Evolutionary conservation across 768 basidiomycete species (phyloP), one percentile per base, ranked within the genome.

Genomic region (Roridomyces roridus): DNA sequence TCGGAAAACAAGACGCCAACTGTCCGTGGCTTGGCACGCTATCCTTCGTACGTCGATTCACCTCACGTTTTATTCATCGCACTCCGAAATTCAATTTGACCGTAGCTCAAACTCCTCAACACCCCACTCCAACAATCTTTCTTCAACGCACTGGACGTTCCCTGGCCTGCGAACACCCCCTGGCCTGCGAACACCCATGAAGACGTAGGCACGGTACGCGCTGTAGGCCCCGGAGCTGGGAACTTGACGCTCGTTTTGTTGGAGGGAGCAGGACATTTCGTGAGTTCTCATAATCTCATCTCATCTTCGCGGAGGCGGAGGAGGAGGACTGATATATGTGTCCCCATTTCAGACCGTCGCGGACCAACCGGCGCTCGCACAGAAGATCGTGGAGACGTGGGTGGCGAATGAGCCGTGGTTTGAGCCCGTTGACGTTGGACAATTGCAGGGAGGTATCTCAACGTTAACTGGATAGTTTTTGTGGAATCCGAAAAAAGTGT

Each of bases 251-350:
- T 63, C 46, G 51, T 72, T 23, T 66, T 72, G 15, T 28, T 72
- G 18, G 55, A 56, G 18, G 68, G 68, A 20, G 72, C 72, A 11
- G 73, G 73, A 0, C 74, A 74, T 67, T 67, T 72, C 29, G 72
- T 75, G 46, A 50, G 69, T 58, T 9, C 9, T 6, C 36, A 4
- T 28, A 10, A 11, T 34, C 31, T 35, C 5, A 7, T 25, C 18
- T 18, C 31, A 34, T 34, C 31, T n/a, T n/a, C n/a, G n/a, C n/a
- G n/a, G n/a, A n/a, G n/a, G n/a, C n/a, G n/a, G n/a, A n/a, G n/a
- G 31, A 34, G 31, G 31, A 11, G 10, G 11, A 4, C 20, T 31
- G 25, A 31, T 28, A n/a, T n/a, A n/a, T n/a, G n/a, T n/a, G n/a
- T 4, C 7, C 11, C 15, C 2, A 12, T 2, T 24, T 10, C 42